Conservation (phyloP, 2,329 filamentous ascomycete species). For the Monosporascus sp. region DNA sequence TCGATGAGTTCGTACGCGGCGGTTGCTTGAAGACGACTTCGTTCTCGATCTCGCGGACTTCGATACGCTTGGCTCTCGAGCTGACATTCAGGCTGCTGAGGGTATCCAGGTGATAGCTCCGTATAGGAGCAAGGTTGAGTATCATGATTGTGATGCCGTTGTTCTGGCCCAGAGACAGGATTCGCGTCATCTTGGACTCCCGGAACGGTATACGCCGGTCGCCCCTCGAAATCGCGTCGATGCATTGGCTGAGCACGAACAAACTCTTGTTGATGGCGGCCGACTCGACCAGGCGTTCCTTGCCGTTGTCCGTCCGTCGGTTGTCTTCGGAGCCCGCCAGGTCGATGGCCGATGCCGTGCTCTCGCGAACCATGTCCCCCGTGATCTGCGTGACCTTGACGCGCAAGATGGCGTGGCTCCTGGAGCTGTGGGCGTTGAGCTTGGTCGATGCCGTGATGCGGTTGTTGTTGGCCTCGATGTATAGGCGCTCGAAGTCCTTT, state of each 20-base stretch:
- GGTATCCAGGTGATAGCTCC: constrained; percentile 89
- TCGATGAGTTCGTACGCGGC: constrained; percentile 43
- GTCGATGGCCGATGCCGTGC: constrained; percentile 89
- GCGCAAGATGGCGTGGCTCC: constrained; percentile 84
- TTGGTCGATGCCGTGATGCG: constrained; percentile 86
- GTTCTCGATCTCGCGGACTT: constrained; percentile 92
- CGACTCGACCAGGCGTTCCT: constrained; percentile 88
- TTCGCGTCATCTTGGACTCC: constrained; percentile 96
- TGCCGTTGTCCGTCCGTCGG: constrained; percentile 85
- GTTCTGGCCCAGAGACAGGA: constrained; percentile 87
- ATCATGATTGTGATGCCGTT: constrained; percentile 96
- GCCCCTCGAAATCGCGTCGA: constrained; percentile 80
- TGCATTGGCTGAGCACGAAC: constrained; percentile 90
- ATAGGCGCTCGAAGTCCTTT: constrained; percentile 84
- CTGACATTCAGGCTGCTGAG: constrained; percentile 92
- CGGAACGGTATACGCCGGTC: constrained; percentile 82
- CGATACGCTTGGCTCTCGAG: constrained; percentile 92
- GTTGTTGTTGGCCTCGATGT: constrained; percentile 89
- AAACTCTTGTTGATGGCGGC: constrained; percentile 97
- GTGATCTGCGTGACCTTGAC: constrained; percentile 80
- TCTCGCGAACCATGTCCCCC: constrained; percentile 62
- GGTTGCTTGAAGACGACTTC: constrained; percentile 81
- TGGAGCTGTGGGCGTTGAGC: constrained; percentile 84
- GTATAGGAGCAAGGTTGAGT: constrained; percentile 84
- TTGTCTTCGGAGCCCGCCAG: constrained; percentile 95